Base-by-base conservation (phyloP, 306 rosid species). In the Lablab purpureus region DNA sequence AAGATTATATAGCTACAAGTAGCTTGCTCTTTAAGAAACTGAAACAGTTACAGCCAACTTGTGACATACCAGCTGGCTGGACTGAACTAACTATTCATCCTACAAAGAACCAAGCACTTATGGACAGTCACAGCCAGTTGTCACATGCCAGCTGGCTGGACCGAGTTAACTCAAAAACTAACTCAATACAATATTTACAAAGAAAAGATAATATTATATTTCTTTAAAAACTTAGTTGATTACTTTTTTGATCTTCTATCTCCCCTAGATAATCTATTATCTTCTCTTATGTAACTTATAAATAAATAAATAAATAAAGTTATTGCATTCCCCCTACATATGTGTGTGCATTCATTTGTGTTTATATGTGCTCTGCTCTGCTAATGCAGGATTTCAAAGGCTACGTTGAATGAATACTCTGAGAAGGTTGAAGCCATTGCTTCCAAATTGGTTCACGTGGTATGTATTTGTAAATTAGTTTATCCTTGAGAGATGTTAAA, bases 361-460 rank as follows among this genome's bases (percentile, higher is more conserved):
- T 83, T 15, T 67, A 34, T 73, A 56, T 67, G 34, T 60, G 71
- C n/a, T 67, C 11, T 67, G 19, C 72, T 45, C 40, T 79, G 36
- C 40, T 68, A 55, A 45, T 85, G 72, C 90, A 94, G 98, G 82
- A 84, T 93, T 76, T 91, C 99, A 67, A 95, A 93, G 86, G 92
- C 89, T 52, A 41, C 81, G 59, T 63, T 95, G 85, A 88, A 87
- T 76, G 98, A 93, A 60, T 90, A 85, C 86, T 88, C 96, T 18
- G 93, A 90, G 86, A 95, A 91, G 91, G 85, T 93, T 22, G 99
- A 93, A 90, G 91, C 83, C 43, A 78, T 90, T 74, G 96, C 99
- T 59, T 90, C 94, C 55, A 90, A 87, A 56, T 72, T 93, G 83
- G 85, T 84, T 43, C 80, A 54, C 0, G 58, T 23, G 86, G 98